Evolutionary conservation across 768 basidiomycete species (phyloP).

Genomic region (Candolleomyces efflorescens): DNA sequence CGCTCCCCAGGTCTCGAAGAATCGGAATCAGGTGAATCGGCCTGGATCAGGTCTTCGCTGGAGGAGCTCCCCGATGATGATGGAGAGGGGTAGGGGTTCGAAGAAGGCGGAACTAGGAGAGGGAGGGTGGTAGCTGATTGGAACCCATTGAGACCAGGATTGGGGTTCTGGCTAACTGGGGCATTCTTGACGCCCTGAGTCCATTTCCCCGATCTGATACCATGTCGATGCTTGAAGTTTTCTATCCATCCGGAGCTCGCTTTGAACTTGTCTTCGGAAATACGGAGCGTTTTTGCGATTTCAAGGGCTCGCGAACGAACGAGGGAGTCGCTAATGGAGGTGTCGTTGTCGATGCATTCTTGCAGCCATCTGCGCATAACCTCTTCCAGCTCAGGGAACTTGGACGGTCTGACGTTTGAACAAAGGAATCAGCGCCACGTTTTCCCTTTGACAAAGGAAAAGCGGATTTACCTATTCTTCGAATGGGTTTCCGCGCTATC

Average conservation of each 20-base stretch:
- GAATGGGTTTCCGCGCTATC: constrained; percentile 53
- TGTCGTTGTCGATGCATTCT: constrained; percentile 42
- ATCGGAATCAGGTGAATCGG: neutral
- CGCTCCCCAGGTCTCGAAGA: neutral
- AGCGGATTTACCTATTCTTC: constrained; percentile 57
- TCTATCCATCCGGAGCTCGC: constrained; percentile 92
- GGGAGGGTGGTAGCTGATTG: neutral
- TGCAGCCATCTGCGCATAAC: constrained; percentile 58
- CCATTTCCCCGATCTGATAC: constrained; percentile 63
- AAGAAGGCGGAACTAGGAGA: neutral
- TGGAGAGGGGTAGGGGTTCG: neutral
- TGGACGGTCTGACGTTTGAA: constrained; percentile 53
- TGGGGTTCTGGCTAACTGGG: constrained; percentile 7
- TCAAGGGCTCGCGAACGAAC: constrained; percentile 65
- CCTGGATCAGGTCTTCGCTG: neutral
- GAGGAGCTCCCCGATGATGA: neutral
- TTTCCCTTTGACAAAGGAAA: constrained; percentile 4
- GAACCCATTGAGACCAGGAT: constrained; percentile 9
- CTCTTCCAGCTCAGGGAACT: constrained; percentile 75
- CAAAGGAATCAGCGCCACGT: constrained; percentile 10
- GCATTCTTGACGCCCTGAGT: constrained; percentile 11
- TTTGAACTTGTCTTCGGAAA: constrained; percentile 69
- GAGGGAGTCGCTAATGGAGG: constrained; percentile 58
- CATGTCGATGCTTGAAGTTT: constrained; percentile 83
- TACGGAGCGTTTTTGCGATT: constrained; percentile 45